Conservation (phyloP, 495 filamentous ascomycete species). For the Xylona heveae region DNA sequence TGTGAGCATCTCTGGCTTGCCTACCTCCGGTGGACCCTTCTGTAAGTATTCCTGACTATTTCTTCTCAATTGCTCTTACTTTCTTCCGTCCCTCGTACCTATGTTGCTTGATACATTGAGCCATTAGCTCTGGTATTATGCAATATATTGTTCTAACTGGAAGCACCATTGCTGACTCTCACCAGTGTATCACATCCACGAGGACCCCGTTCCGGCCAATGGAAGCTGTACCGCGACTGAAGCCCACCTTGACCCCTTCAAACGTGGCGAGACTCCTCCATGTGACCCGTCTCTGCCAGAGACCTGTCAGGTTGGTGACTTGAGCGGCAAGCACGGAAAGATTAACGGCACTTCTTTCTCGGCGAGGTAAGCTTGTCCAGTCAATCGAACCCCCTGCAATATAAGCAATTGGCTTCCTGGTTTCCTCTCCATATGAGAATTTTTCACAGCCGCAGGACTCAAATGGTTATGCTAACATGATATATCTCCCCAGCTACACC, state of each 20-base stretch:
- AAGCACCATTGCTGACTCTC: constrained; percentile 1
- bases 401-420: too few relatives aligned
- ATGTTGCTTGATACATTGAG: too few relatives aligned
- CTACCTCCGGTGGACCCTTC: constrained; percentile 43
- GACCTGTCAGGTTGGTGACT: constrained; percentile 68
- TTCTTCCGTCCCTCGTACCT: neutral
- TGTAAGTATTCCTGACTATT: constrained; percentile 24
- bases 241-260: constrained; percentile 45
- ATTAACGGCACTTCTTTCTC: constrained; percentile 25
- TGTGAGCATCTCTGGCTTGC: constrained; percentile 43
- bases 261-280: constrained; percentile 36
- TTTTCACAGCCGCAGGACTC: too few relatives aligned
- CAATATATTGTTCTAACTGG: too few relatives aligned
- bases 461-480: too few relatives aligned
- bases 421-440: too few relatives aligned
- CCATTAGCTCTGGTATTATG: too few relatives aligned
- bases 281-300: constrained; percentile 40
- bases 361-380: constrained; percentile 11
- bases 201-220: constrained; percentile 41
- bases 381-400: too few relatives aligned
- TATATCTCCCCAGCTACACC: constrained; percentile 28
- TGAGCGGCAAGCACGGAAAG: constrained; percentile 61
- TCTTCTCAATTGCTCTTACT: neutral
- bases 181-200: constrained; percentile 69
- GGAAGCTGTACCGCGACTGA: constrained; percentile 62